Base-by-base conservation (phyloP, 306 rosid genomes). In the Acmispon strigosus region DNA sequence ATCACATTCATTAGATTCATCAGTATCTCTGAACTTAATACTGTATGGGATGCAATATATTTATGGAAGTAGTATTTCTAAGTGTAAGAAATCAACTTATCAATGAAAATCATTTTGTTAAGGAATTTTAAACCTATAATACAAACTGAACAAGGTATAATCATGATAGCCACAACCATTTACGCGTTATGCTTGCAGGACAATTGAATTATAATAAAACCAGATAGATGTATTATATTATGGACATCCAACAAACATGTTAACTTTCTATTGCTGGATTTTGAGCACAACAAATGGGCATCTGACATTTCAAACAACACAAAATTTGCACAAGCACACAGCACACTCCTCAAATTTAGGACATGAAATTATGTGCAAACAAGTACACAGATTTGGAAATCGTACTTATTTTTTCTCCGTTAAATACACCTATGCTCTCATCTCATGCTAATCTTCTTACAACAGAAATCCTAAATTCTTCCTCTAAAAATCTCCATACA, bases 1-100 rank as follows among this genome's bases (percentile, higher is more conserved):
- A 63, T 67, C 70, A 67, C 69, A 76, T 49, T 66, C 58, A 69
- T 45, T 22, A 58, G 48, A 58, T 55, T 41, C 27, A 64, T 71
- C 66, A 79, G 61, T 48, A 24, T 14, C 53, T 72, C 58, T 76
- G 36, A 67, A 66, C 20, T 32, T 27, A 47, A 53, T 22, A 39
- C 42, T 19, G 61, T 22, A 37, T 49, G 52, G 29, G 56, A 27
- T 29, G 53, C 66, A 47, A 49, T 64, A 57, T 37, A 74, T 78
- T 16, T 7, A 70, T 50, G 45, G 54, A 2, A 22, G 53, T 51
- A 17, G 18, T 59, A 12, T 29, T 63, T n/a, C 48, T 15, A 51
- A 69, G 42, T 17, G 22, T 70, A 56, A 24, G 41, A 57, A 56
- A 24, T 29, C 42, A 50, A 76, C 18, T 36, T 29, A 51, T 57